phyloP scores from a whole-genome alignment of 1,284 basidiomycete species.

The Ganoderma boninense region DNA sequence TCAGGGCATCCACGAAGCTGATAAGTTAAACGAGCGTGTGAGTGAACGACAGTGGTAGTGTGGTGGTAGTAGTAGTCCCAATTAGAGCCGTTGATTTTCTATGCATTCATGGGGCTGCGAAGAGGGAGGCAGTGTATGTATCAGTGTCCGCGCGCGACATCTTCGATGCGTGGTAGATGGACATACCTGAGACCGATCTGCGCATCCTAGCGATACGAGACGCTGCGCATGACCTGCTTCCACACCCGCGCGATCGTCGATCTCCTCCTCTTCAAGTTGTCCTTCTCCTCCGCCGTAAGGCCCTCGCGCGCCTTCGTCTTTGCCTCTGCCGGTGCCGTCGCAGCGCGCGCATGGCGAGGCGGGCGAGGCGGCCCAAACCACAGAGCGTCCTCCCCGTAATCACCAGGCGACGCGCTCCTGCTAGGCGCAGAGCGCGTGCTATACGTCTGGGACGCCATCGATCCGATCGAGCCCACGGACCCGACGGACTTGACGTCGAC shows the following conservation, averaged over 20 bases:
- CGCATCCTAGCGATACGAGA: conserved; percentile 19
- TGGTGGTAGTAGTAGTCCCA: neutral
- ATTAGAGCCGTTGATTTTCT: neutral
- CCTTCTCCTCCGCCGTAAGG: neutral
- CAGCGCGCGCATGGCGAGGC: conserved; percentile 12
- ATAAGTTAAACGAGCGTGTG: neutral
- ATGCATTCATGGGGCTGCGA: neutral
- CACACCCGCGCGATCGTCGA: conserved; percentile 28
- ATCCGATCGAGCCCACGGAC: conserved; percentile 6
- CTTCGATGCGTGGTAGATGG: neutral
- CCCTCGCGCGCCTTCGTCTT: neutral
- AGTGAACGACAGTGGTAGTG: neutral
- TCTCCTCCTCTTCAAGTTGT: conserved; percentile 10
- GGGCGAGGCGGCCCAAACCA: too few relatives aligned
- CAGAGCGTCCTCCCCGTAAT: neutral
- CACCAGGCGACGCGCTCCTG: neutral
- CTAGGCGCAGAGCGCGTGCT: conserved; percentile 1
- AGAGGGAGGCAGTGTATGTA: neutral
- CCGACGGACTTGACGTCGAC: conserved; percentile 3
- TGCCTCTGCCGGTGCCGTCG: conserved; percentile 13
- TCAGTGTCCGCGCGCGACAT: neutral
- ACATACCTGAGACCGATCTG: neutral
- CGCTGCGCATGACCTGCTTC: conserved; percentile 32
- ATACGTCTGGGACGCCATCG: neutral
- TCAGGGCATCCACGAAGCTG: neutral